Conservation (phyloP, 345 rosid genomes). For the Citrus australasica region DNA sequence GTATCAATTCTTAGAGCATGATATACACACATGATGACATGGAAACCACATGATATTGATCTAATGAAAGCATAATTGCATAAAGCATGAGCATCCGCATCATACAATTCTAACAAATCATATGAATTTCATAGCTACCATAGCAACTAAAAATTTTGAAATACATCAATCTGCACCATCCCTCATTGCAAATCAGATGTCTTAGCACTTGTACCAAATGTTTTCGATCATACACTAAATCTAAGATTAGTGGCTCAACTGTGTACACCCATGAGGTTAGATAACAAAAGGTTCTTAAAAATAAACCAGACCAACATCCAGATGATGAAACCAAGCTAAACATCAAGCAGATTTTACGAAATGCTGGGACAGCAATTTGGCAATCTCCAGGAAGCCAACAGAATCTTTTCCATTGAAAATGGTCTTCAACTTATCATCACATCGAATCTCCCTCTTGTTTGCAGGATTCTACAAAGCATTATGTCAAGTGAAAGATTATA, state of each 20-base stretch:
- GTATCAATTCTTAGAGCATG: no score
- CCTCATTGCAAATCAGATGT: neutral
- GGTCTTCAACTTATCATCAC: slow-evolving; percentile 32
- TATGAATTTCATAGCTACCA: neutral
- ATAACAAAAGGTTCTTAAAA: neutral
- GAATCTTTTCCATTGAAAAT: slow-evolving; percentile 26
- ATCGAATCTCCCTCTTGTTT: slow-evolving; percentile 28
- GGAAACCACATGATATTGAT: neutral
- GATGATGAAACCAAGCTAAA: neutral
- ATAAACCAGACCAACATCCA: neutral
- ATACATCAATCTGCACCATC: neutral
- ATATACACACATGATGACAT: neutral
- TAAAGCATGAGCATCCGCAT: neutral
- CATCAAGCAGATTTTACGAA: slow-evolving; percentile 19
- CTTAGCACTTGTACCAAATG: neutral
- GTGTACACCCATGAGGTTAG: neutral
- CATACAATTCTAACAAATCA: neutral
- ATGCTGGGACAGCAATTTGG: slow-evolving; percentile 31
- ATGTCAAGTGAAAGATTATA: neutral
- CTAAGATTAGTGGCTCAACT: neutral
- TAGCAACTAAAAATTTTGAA: neutral
- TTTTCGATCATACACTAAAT: neutral
- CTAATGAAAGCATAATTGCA: neutral
- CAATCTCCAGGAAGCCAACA: slow-evolving; percentile 31
- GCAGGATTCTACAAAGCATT: slow-evolving; percentile 30